Base-by-base conservation (phyloP, 2,329 filamentous ascomycete genomes). In the Epichloe brachyelytri region DNA sequence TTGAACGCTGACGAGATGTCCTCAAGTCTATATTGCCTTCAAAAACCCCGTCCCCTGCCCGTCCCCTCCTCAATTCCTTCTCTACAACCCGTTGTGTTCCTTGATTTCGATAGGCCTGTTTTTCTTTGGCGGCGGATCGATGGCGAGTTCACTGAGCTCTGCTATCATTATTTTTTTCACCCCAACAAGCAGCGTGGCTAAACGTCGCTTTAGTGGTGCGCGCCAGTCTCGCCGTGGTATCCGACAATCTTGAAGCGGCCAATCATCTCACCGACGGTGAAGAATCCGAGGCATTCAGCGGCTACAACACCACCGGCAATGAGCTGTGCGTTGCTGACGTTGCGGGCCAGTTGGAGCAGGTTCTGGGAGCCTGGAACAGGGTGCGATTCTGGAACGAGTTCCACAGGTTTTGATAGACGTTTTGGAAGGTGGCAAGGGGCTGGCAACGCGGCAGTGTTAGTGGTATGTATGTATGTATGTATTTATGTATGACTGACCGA, bases 231-330 rank as follows among this genome's bases (percentile, higher is more conserved):
- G 65, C 86, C 86, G 70, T 79, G 80, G 79, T 98, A 98, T 58
- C 93, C 93, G 61, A 98, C 78, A 61, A 98, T 70, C 85, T 98
- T 97, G 75, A 93, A 82, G 65, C 90, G 81, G 63, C 93, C 93
- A 63, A 98, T 83, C 70, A 98, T 97, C 79, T 97, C 90, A 58
- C 93, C 93, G 51, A 97, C 81, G 55, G 90, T 94, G 79, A 97
- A 98, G 80, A 98, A 98, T 55, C 93, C 93, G 59, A 98, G 72
- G 48, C 88, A 79, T 74, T 98, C 91, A 51, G 90, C 90, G 46
- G 77, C 71, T 55, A 96, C 74, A 54, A 98, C 86, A 60, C 86
- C 87, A 54, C 78, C 85, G 50, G 85, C 71, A 51, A 79, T 78
- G 60, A 91, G 67, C 70, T 95, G 84, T 60, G 81, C 76, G 58